Conservation (phyloP, 306 rosid species). For the Ziziphus jujuba region DNA sequence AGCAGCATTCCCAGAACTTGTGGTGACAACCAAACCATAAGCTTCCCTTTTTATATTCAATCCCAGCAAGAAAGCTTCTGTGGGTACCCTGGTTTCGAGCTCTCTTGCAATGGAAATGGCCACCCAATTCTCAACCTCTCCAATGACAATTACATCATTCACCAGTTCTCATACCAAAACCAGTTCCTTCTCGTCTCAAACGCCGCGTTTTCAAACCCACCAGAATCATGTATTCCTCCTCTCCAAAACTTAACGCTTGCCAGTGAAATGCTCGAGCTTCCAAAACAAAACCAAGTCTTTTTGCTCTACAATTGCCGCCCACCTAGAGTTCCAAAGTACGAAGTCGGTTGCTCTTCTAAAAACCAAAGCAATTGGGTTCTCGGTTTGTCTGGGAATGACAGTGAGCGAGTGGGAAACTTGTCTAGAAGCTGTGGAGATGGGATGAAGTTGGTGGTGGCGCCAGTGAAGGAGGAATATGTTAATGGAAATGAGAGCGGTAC, state of each 20-base stretch:
- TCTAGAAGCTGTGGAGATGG: constrained; percentile 14
- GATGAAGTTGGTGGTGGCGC: background rate
- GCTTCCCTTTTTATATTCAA: constrained; percentile 47
- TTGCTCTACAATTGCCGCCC: constrained; percentile 37
- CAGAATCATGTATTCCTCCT: background rate
- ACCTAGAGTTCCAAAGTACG: background rate
- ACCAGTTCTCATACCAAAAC: constrained; percentile 33
- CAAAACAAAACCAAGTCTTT: background rate
- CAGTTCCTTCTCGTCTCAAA: constrained; percentile 38
- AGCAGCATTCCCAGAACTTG: constrained; percentile 25
- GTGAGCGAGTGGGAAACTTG: background rate
- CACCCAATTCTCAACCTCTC: constrained; percentile 38
- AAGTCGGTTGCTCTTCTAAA: constrained; percentile 27
- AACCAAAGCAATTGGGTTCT: constrained; percentile 26
- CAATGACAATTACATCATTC: constrained; percentile 13
- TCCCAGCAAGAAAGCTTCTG: constrained; percentile 31
- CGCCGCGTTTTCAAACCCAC: constrained; percentile 11
- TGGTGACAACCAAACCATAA: constrained; percentile 33
- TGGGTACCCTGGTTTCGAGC: constrained; percentile 55
- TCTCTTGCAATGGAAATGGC: constrained; percentile 34
- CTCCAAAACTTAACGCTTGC: constrained; percentile 23
- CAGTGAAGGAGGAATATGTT: background rate
- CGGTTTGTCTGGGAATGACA: constrained; percentile 28
- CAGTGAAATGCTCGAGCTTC: background rate
- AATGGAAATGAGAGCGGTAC: background rate